Evolutionary conservation across 2,329 filamentous ascomycete species (phyloP), one percentile per base, ranked within the genome.

Genomic region (Pyrenophora tritici-repentis): DNA sequence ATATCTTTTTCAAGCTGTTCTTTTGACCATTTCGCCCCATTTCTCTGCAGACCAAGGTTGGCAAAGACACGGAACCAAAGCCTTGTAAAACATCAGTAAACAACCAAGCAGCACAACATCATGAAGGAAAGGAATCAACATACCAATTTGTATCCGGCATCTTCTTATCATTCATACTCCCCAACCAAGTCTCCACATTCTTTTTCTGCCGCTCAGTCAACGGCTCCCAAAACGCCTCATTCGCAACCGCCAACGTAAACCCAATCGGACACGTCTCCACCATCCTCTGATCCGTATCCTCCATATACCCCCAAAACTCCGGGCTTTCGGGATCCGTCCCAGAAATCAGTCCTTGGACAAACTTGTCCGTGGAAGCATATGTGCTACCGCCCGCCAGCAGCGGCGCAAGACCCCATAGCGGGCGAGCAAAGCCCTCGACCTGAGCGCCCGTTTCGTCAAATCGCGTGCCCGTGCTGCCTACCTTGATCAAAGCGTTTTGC

Each of bases 41-140:
- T 90, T 61, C 86, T 88, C 67, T 88, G 87, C 29, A 92, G 73
- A 0, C 89, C 89, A 1, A 93, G 79, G 61, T 93, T 93, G 33
- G 89, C 89, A 66, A 93, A 93, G 4, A 93, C 88, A 33, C 89
- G 84, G 68, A 93, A 93, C 89, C 89, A 93, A n/a, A n/a, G n/a
- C n/a, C n/a, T n/a, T n/a, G n/a, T n/a, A n/a, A n/a, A n/a, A n/a
- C n/a, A n/a, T n/a, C n/a, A n/a, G n/a, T n/a, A n/a, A n/a, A n/a
- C n/a, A 56, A 42, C 39, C 39, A 20, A 24, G 4, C 9, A n/a
- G 41, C 17, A 48, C 16, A 16, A 36, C 34, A 45, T 18, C 18
- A 34, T 10, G 5, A 31, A 1, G 26, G 8, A 17, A 20, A 2
- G 4, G 53, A 18, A 17, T 14, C 13, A 32, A 17, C 68, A 43